A percentile compares a stretch with the other conserved stretches of the same genome.
Conservation (phyloP, 2,329 filamentous ascomycete species). For the Orbilia blumenaviensis region DNA sequence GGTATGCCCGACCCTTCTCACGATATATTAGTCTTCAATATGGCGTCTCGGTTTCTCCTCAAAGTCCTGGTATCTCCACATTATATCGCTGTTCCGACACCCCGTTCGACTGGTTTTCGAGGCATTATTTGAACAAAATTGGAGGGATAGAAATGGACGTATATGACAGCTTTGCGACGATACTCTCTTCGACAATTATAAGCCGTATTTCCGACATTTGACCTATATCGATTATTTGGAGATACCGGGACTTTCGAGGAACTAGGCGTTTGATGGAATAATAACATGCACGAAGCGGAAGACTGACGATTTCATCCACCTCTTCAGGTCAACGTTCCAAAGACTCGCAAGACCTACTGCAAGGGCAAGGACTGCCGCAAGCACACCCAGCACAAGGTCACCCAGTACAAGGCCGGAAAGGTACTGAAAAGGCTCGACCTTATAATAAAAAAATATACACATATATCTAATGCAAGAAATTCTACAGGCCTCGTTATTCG, state of each 20-base stretch:
- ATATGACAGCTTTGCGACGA: neutral
- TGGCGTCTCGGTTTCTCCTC: neutral
- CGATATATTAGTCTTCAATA: neutral
- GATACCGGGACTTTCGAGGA: slow-evolving; percentile 18
- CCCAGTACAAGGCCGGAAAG: slow-evolving; percentile 97
- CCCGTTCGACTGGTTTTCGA: slow-evolving; percentile 14
- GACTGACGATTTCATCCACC: slow-evolving; percentile 17
- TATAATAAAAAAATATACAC: slow-evolving; percentile 55
- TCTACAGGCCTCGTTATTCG: slow-evolving; percentile 84
- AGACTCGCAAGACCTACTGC: slow-evolving; percentile 97
- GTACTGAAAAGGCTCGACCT: slow-evolving; percentile 62
- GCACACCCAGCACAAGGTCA: slow-evolving; percentile 91
- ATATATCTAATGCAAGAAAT: slow-evolving; percentile 54
- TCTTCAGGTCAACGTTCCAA: slow-evolving; percentile 91
- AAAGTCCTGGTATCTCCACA: slow-evolving; percentile 32
- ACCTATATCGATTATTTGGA: slow-evolving; percentile 7
- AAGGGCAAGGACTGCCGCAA: slow-evolving; percentile 94
- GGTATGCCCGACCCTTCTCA: slow-evolving; percentile 33
- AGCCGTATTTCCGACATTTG: neutral
- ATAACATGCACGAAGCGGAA: slow-evolving; percentile 3
- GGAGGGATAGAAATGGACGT: neutral
- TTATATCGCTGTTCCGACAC: neutral
- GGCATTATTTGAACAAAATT: neutral
- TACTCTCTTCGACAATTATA: neutral
- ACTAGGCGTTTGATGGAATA: slow-evolving; percentile 9